These are phyloP conservation scores for Pestalotiopsis fici DNA, from an alignment of 2,329 filamentous ascomycete genomes.

Conservation along the genomic window DNA sequence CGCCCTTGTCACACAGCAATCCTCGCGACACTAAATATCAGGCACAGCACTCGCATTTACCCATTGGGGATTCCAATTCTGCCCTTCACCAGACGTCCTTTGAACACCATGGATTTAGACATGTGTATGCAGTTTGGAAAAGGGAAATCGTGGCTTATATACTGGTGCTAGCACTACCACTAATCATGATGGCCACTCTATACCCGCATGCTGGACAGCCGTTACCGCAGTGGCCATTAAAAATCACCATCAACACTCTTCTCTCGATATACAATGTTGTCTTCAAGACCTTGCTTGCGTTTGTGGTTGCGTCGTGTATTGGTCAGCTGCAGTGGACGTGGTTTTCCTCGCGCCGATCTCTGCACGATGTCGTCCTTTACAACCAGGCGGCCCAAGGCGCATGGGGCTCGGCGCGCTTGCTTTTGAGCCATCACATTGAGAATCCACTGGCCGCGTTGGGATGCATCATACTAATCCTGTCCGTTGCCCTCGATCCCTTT, in stretches of 20 bases:
- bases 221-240: neutral
- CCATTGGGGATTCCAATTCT: too few relatives aligned
- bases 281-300: neutral
- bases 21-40: too few relatives aligned
- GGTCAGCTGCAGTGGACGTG: slow-evolving; percentile 9
- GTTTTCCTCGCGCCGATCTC: neutral
- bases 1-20: too few relatives aligned
- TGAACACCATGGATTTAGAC: neutral
- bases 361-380: slow-evolving; percentile 8
- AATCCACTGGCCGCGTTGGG: slow-evolving; percentile 3
- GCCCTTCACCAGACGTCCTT: too few relatives aligned
- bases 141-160: neutral
- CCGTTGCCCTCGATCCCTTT: neutral
- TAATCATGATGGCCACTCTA: neutral
- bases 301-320: slow-evolving; percentile 5
- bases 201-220: neutral
- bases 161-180: neutral
- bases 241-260: slow-evolving; percentile 2
- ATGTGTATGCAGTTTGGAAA: neutral
- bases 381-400: neutral
- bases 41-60: too few relatives aligned
- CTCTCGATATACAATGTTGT: neutral
- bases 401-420: slow-evolving; percentile 4
- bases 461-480: neutral
- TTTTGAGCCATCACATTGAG: neutral